Evolutionary conservation across 2,329 filamentous ascomycete genomes (phyloP).

Genomic region (Fonsecaea monophora): DNA sequence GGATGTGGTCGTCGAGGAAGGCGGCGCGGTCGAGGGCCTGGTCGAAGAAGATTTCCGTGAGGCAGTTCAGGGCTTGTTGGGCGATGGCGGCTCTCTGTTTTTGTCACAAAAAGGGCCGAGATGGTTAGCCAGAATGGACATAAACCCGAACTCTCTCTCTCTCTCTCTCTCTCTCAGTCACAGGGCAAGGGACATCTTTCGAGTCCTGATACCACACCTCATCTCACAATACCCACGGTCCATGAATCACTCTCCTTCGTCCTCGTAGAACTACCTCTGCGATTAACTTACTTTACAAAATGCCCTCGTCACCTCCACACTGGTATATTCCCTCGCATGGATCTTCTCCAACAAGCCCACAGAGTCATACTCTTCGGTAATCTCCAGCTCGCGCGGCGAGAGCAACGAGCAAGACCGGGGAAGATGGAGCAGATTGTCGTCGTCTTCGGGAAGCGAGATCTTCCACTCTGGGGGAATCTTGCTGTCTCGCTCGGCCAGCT

Average conservation of each 20-base stretch:
- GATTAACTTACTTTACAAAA: slow-evolving; percentile 30
- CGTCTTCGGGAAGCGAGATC: background rate
- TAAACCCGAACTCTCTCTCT: background rate
- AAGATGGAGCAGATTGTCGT: background rate
- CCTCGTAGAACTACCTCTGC: no score
- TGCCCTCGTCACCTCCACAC: slow-evolving; percentile 37
- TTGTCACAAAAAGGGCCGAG: background rate
- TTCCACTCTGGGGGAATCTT: background rate
- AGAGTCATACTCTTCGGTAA: slow-evolving; percentile 52
- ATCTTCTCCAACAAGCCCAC: background rate
- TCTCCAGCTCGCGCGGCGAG: slow-evolving; percentile 48
- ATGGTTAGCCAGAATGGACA: background rate
- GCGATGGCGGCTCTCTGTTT: slow-evolving; percentile 4
- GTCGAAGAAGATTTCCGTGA: slow-evolving; percentile 41
- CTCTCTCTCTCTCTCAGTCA: background rate
- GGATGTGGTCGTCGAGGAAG: slow-evolving; percentile 36
- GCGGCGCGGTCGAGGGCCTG: slow-evolving; percentile 39
- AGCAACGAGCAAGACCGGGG: background rate
- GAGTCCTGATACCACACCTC: background rate
- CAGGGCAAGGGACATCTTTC: background rate
- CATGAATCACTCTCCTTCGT: background rate
- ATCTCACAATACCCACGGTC: background rate
- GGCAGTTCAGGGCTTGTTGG: slow-evolving; percentile 28
- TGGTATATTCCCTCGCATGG: slow-evolving; percentile 43
- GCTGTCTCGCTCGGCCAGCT: slow-evolving; percentile 1